Evolutionary conservation across 139 green algal genomes (phyloP).

Genomic region (Edaphochlamys debaryana): DNA sequence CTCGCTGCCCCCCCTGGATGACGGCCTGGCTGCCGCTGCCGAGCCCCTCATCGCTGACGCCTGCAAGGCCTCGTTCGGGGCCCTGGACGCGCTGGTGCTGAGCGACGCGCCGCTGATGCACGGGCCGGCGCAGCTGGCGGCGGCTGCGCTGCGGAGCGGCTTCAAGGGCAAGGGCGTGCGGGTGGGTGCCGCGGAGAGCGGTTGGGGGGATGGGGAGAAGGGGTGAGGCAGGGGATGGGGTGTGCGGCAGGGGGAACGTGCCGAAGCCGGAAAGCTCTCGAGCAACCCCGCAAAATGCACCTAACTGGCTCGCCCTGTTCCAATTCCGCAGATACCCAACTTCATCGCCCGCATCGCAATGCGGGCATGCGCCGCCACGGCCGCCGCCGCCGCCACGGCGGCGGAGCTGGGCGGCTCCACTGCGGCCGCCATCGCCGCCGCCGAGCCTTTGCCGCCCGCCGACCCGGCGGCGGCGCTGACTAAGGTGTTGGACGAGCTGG

Average conservation of each 20-base stretch:
- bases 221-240: too few relatives aligned
- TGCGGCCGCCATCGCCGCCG: background rate
- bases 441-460: too few relatives aligned
- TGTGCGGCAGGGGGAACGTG: too few relatives aligned
- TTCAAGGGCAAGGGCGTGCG: slow-evolving; percentile 32
- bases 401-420: background rate
- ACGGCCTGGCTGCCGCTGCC: background rate
- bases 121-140: slow-evolving; percentile 61
- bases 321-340: slow-evolving; percentile 17
- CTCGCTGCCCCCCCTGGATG: slow-evolving; percentile 7
- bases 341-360: background rate
- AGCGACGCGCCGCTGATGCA: slow-evolving; percentile 82
- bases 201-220: background rate
- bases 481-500: slow-evolving; percentile 24
- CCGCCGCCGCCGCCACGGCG: background rate
- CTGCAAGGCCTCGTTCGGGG: slow-evolving; percentile 27
- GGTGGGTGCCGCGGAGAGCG: background rate
- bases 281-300: too few relatives aligned
- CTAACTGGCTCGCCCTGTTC: too few relatives aligned
- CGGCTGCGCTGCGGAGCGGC: slow-evolving; percentile 46
- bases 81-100: slow-evolving; percentile 75
- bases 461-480: slow-evolving; percentile 32
- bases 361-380: too few relatives aligned
- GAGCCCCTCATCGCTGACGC: too few relatives aligned
- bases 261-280: too few relatives aligned